These are phyloP conservation scores for Rhytidiadelphus loreus DNA, from an alignment of 225 moss, liverwort and hornwort genomes.

Conservation along the genomic window DNA sequence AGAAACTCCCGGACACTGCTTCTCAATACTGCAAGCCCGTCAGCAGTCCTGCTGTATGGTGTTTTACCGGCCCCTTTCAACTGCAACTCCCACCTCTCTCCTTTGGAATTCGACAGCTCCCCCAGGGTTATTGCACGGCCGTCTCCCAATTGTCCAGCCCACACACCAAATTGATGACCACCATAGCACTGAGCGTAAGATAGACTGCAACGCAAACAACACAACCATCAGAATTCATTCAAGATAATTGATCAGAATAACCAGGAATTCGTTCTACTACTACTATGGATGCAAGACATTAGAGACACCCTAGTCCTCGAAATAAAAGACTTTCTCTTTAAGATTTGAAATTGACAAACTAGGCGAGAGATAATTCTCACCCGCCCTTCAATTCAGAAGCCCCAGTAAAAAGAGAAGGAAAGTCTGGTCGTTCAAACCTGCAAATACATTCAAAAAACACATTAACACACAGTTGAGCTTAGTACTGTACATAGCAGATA, in stretches of 20 bases:
- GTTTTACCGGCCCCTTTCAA: slow-evolving; percentile 95
- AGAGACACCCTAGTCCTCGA: not conserved
- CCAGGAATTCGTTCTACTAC: not conserved
- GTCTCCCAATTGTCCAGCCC: slow-evolving; percentile 98
- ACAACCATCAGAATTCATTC: not conserved
- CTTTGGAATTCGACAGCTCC: slow-evolving; percentile 60
- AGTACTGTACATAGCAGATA: not conserved
- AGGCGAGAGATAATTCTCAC: slow-evolving; percentile 14
- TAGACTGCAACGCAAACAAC: slow-evolving; percentile 25
- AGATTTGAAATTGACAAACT: not conserved
- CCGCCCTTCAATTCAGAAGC: slow-evolving; percentile 59
- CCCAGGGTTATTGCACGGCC: slow-evolving; percentile 91
- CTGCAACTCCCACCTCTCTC: slow-evolving; percentile 88
- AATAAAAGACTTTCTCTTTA: not conserved
- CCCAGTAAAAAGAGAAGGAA: slow-evolving; percentile 57
- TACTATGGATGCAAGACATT: not conserved
- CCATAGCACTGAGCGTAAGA: slow-evolving; percentile 94
- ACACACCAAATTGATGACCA: slow-evolving; percentile 98
- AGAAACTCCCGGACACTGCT: slow-evolving; percentile 95
- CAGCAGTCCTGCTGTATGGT: slow-evolving; percentile 91
- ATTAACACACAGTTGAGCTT: not conserved
- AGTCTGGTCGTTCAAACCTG: slow-evolving; percentile 82
- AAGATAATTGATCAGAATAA: not conserved
- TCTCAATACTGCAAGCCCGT: slow-evolving; percentile 88
- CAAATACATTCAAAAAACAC: not conserved